phyloP scores from a whole-genome alignment of 352 stramenopile species.

The Globisporangium ultimum region DNA sequence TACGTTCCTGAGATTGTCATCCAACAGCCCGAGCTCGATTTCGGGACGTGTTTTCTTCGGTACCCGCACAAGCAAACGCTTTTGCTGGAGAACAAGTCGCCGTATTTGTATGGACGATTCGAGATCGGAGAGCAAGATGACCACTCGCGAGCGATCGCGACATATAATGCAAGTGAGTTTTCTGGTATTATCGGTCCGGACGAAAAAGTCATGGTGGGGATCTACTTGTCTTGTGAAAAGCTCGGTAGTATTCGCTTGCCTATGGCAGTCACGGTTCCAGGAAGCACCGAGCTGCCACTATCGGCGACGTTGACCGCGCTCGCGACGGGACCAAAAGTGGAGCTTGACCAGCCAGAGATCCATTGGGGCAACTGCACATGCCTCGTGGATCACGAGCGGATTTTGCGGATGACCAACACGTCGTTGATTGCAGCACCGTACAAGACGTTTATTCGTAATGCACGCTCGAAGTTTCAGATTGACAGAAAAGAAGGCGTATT shows the following conservation, averaged over 20 bases:
- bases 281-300: constrained; percentile 87
- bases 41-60: constrained; percentile 88
- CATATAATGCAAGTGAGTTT: constrained; percentile 65
- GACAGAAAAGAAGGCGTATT: constrained; percentile 88
- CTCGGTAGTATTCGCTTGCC: constrained; percentile 90
- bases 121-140: constrained; percentile 90
- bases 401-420: constrained; percentile 84
- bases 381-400: constrained; percentile 72
- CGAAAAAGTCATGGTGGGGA: constrained; percentile 57
- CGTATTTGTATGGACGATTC: constrained; percentile 79
- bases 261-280: constrained; percentile 79
- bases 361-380: constrained; percentile 91
- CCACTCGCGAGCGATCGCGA: constrained; percentile 78
- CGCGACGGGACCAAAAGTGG: constrained; percentile 83
- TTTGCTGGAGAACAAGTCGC: constrained; percentile 84
- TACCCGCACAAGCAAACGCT: constrained; percentile 90
- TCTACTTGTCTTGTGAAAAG: constrained; percentile 88
- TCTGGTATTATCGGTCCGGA: constrained; percentile 62
- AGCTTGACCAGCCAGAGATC: constrained; percentile 75
- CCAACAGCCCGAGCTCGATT: constrained; percentile 75
- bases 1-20: constrained; percentile 78
- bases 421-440: constrained; percentile 89
- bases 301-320: constrained; percentile 81
- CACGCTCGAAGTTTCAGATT: constrained; percentile 90
- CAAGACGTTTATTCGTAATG: constrained; percentile 92